Evolutionary conservation across 495 filamentous ascomycete genomes (phyloP).

Genomic region (Beverwykella pulmonaria): DNA sequence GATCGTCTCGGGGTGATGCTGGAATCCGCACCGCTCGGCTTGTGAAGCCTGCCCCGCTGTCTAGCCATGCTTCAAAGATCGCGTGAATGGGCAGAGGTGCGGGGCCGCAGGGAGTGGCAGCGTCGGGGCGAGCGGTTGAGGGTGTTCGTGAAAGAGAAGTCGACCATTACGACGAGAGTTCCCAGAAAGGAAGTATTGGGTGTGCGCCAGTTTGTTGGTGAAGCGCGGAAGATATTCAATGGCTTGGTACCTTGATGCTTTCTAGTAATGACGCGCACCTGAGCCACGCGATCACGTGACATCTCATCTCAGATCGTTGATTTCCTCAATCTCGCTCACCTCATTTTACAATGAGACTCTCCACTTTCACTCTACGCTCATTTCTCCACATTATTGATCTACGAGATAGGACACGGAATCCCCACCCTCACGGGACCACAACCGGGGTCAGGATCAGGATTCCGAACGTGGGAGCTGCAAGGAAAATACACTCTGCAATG

Average conservation of each 20-base stretch:
- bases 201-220: not conserved
- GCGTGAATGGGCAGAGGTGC: not conserved
- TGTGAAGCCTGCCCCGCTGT: conserved; percentile 10
- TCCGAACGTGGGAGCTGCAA: too few relatives aligned
- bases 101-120: not conserved
- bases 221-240: not conserved
- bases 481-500: not conserved
- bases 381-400: too few relatives aligned
- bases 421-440: too few relatives aligned
- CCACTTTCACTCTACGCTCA: too few relatives aligned
- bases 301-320: too few relatives aligned
- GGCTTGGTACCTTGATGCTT: not conserved
- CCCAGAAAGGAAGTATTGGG: not conserved
- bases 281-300: conserved; percentile 15
- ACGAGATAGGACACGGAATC: too few relatives aligned
- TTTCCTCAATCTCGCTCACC: too few relatives aligned
- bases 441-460: too few relatives aligned
- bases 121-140: not conserved
- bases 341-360: too few relatives aligned
- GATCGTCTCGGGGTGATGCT: conserved; percentile 1
- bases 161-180: not conserved
- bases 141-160: not conserved
- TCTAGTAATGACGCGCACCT: conserved; percentile 1
- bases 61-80: conserved; percentile 12
- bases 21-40: conserved; percentile 1